Base-by-base conservation (phyloP, 352 stramenopile genomes). In the Globisporangium heterothallicum region DNA sequence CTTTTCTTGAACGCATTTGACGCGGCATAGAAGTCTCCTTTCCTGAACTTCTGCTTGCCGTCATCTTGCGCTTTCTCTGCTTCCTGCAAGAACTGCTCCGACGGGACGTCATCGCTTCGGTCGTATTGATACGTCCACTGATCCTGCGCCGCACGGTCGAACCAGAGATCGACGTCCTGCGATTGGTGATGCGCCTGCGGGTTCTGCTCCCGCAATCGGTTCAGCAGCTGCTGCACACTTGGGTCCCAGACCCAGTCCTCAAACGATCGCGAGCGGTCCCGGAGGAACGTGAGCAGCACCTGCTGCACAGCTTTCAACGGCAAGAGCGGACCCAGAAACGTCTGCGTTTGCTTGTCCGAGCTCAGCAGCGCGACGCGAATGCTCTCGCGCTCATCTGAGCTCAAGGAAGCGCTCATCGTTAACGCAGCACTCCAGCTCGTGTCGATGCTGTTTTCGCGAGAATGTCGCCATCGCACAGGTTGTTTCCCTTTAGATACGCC, bases 231-330 rank as follows among this genome's bases (percentile, higher is more conserved):
- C 9, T 68, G 80, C 25, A 85, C 71, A 10, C 62, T 58, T 0
- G 78, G 65, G 45, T 93, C 80, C 80, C 78, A 91, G 1, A 93
- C 68, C 71, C 81, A 88, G 49, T 92, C 78, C 42, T 79, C 67
- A 47, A 93, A 88, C 29, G 68, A 67, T 13, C 74, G 70, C 29
- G 68, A 78, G 16, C 43, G 5, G 44, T 94, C 80, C 21, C 49
- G 63, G 38, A 89, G 46, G 47, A 94, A 94, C 36, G 74, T 74
- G 32, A 88, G 38, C 40, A 94, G 64, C 49, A 91, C 62, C 16
- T 92, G 64, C 51, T 87, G 80, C 35, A 91, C 78, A 6, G 80
- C 68, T 6, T 60, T 63, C 12, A 89, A 56, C 26, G 64, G 61
- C 25, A 94, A 58, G 36, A 94, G 59, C 4, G 80, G 78, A 4